Evolutionary conservation across 441 rosid genomes (phyloP), one percentile per base, ranked within the genome.

Genomic region (Pelargonium citronellum): DNA sequence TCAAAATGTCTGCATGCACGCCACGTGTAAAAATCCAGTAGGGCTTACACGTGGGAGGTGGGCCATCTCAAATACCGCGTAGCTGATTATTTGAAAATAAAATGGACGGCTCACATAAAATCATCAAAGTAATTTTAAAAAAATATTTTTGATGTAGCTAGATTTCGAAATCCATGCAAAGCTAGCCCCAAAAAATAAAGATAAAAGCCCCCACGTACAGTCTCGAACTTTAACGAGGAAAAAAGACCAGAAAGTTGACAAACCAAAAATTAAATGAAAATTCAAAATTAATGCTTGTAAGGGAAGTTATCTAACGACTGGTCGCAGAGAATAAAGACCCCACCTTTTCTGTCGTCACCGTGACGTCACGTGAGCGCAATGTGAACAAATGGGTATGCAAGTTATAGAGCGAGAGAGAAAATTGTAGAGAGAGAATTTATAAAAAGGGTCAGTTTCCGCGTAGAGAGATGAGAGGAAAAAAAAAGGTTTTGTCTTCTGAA

Each of bases 331-430:
- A 75, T 74, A 73, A 75, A 49, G 68, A 39, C 77, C 79, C 78
- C 27, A 82, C 73, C 64, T 61, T 61, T 72, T 63, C 19, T 61
- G 37, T 43, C 87, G 89, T 82, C 72, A 83, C 82, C 81, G 72
- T 84, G 97, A 88, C 89, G 84, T 69, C 83, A 74, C 66, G 72
- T 69, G 68, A 64, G 82, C 92, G 91, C 82, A 86, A 69, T 76
- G 81, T 62, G 82, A 81, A 78, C 82, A 47, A 61, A 69, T 67
- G 71, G 68, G 72, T 68, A 44, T 17, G 7, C 47, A 47, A 3
- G 24, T 0, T 12, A 1, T 11, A 13, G 55, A 34, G 55, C 12
- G 15, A 2, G 7, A 27, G 2, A 15, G 0, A 46, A 43, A 77
- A 37, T 30, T 24, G 67, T 41, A 70, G 64, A 68, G 71, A 70